These are phyloP conservation scores for Cajanus cajan DNA, from an alignment of 306 rosid species.

Conservation along the genomic window DNA sequence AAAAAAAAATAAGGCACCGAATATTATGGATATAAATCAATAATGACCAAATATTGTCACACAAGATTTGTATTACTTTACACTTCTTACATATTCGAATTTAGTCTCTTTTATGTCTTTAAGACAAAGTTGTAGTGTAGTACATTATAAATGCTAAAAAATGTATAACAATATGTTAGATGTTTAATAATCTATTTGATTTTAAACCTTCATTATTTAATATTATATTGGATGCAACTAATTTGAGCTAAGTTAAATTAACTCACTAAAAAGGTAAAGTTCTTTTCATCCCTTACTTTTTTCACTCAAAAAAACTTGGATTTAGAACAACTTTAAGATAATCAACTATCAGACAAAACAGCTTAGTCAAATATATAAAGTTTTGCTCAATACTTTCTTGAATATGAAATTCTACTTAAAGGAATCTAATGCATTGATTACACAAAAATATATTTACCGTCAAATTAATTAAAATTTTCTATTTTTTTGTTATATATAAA, in stretches of 20 bases:
- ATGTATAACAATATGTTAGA: background rate
- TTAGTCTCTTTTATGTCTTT: background rate
- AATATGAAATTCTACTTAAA: too few species aligned
- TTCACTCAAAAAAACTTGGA: background rate
- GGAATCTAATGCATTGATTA: background rate
- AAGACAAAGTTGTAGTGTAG: background rate
- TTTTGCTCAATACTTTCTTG: too few species aligned
- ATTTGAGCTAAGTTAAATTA: too few species aligned
- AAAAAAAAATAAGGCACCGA: background rate
- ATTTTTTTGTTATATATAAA: too few species aligned
- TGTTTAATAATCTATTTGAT: too few species aligned
- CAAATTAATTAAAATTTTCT: too few species aligned
- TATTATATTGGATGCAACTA: background rate
- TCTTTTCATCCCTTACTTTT: too few species aligned
- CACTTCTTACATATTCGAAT: conserved; percentile 23
- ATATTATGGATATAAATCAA: background rate
- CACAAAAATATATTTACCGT: too few species aligned
- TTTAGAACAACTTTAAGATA: background rate
- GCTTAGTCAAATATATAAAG: too few species aligned
- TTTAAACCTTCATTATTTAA: too few species aligned
- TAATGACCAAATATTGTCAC: conserved; percentile 6
- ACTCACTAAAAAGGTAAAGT: too few species aligned
- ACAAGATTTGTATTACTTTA: conserved; percentile 32
- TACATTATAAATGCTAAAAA: background rate
- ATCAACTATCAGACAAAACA: background rate